phyloP scores from a whole-genome alignment of 2,329 filamentous ascomycete species.

The Dryadomyces quercivorus region DNA sequence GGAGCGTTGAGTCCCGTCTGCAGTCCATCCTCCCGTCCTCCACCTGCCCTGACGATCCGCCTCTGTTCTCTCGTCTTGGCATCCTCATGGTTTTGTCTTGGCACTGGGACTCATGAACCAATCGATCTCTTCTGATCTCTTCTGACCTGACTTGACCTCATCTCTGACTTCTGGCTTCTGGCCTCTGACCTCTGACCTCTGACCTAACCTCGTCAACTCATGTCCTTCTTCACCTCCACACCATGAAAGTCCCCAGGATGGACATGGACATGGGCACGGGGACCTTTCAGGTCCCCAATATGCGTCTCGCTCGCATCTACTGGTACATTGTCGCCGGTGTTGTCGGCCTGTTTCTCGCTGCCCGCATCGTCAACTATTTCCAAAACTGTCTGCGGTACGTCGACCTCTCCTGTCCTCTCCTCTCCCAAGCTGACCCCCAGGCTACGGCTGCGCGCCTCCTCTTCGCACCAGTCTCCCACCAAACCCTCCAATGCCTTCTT shows the following conservation, averaged over 20 bases:
- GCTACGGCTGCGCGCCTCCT: conserved; percentile 30
- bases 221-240: not conserved
- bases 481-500: conserved; percentile 32
- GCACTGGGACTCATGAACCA: too few relatives aligned
- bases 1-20: too few relatives aligned
- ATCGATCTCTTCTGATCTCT: too few relatives aligned
- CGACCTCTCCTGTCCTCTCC: not conserved
- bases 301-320: conserved; percentile 38
- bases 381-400: conserved; percentile 29
- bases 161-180: too few relatives aligned
- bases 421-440: conserved; percentile 23
- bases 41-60: not conserved
- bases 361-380: conserved; percentile 31
- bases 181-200: too few relatives aligned
- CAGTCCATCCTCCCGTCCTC: not conserved
- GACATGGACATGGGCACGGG: conserved; percentile 21
- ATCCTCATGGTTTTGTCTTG: not conserved
- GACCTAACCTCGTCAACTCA: not conserved
- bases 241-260: conserved; percentile 5
- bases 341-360: conserved; percentile 26
- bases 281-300: conserved; percentile 32
- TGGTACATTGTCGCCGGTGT: conserved; percentile 47
- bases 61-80: not conserved
- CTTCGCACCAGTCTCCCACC: conserved; percentile 36
- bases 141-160: too few relatives aligned